Evolutionary conservation across 176 grass and related monocot species (phyloP).

Genomic region (Avena insularis): DNA sequence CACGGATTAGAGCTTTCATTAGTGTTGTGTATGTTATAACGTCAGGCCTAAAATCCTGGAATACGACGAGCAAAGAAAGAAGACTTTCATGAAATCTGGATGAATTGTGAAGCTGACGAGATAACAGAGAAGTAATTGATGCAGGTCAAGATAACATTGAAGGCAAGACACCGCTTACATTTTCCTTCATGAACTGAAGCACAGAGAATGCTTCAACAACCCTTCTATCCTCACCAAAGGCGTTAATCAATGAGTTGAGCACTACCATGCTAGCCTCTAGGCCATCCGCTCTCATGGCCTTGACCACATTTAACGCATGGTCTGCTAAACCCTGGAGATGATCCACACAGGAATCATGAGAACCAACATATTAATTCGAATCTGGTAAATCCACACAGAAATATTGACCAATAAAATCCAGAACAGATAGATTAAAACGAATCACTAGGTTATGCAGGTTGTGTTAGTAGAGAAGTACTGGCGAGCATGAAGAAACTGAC

Average conservation of each 20-base stretch:
- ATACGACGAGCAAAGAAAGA: conserved; percentile 12
- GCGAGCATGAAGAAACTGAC: background rate
- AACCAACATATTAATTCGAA: conserved; percentile 15
- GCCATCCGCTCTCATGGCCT: conserved; percentile 92
- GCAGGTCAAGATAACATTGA: conserved; percentile 23
- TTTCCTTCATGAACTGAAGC: conserved; percentile 95
- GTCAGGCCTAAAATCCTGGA: conserved; percentile 87
- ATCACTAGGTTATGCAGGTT: conserved; percentile 13
- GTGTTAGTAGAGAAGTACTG: background rate
- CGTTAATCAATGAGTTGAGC: conserved; percentile 94
- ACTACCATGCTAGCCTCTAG: conserved; percentile 78
- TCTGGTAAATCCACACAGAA: background rate
- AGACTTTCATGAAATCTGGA: conserved; percentile 10
- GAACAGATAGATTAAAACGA: background rate
- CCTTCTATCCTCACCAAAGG: conserved; percentile 95
- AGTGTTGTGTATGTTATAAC: conserved; percentile 99
- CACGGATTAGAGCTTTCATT: conserved; percentile 97
- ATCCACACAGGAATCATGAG: conserved; percentile 33
- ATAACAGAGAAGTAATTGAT: conserved; percentile 21
- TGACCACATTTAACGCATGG: conserved; percentile 89
- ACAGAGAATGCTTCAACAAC: conserved; percentile 94
- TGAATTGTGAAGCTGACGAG: background rate
- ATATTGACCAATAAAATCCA: background rate
- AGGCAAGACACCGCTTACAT: conserved; percentile 55
- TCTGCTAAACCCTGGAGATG: conserved; percentile 84